Evolutionary conservation across 2,329 filamentous ascomycete genomes (phyloP).

Genomic region (Furcasterigmium sp.): DNA sequence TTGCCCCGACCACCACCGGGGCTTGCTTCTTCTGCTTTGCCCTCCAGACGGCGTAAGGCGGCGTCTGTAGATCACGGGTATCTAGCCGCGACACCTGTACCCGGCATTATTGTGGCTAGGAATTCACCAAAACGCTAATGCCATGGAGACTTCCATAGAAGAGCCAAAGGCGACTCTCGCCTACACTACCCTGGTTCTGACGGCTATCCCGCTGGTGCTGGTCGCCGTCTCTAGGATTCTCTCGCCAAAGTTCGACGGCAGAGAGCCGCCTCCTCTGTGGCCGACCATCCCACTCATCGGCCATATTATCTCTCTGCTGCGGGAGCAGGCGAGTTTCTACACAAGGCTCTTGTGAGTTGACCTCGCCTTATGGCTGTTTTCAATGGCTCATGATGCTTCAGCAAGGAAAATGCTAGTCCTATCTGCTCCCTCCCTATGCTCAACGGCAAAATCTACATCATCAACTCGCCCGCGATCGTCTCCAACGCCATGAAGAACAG

Average conservation of each 20-base stretch:
- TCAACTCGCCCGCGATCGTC: slow-evolving; percentile 33
- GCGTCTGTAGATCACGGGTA: too few species aligned
- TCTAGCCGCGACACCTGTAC: too few species aligned
- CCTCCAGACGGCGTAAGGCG: too few species aligned
- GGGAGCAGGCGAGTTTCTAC: slow-evolving; percentile 28
- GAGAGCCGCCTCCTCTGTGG: slow-evolving; percentile 36
- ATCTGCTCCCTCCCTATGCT: slow-evolving; percentile 41
- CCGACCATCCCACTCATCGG: slow-evolving; percentile 37
- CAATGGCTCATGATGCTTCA: slow-evolving; percentile 1
- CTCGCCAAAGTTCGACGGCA: slow-evolving; percentile 16
- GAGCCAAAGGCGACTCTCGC: not conserved
- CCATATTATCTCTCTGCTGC: slow-evolving; percentile 37
- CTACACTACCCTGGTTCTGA: not conserved
- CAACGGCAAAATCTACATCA: slow-evolving; percentile 36
- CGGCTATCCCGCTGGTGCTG: not conserved
- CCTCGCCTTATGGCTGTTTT: too few species aligned
- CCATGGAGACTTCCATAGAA: not conserved
- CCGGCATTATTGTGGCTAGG: too few species aligned
- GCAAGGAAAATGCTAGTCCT: slow-evolving; percentile 18
- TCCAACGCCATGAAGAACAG: slow-evolving; percentile 33
- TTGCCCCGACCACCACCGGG: too few species aligned
- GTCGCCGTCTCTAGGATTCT: slow-evolving; percentile 5
- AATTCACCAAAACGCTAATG: too few species aligned
- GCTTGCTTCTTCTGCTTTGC: too few species aligned
- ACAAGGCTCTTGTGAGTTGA: slow-evolving; percentile 28